A percentile compares a stretch with the other conserved stretches of the same genome.
Evolutionary conservation across 2,329 filamentous ascomycete species (phyloP).

Genomic region (Mycosphaerella arachidis): DNA sequence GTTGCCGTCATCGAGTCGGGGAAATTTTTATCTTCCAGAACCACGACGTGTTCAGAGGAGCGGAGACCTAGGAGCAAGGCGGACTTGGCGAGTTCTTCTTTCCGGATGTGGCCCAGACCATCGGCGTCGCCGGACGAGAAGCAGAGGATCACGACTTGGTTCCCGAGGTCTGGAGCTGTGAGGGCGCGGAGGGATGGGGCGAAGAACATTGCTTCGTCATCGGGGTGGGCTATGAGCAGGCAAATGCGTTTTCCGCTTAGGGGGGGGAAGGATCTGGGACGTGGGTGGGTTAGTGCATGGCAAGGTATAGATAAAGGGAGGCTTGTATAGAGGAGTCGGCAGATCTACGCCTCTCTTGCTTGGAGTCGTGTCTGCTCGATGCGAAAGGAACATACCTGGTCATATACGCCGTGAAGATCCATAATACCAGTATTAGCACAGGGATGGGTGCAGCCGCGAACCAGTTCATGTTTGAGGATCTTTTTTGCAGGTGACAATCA

Average conservation of each 20-base stretch:
- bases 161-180: conserved; percentile 71
- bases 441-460: conserved; percentile 37
- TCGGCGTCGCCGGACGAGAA: conserved; percentile 87
- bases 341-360: neutral
- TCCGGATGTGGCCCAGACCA: conserved; percentile 76
- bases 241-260: conserved; percentile 81
- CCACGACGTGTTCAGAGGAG: conserved; percentile 71
- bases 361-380: neutral
- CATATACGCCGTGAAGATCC: conserved; percentile 46
- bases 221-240: conserved; percentile 91
- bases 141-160: conserved; percentile 92
- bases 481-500: neutral
- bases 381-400: conserved; percentile 16
- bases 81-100: conserved; percentile 77
- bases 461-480: conserved; percentile 37
- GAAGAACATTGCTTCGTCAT: conserved; percentile 99
- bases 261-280: conserved; percentile 52
- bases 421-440: conserved; percentile 40
- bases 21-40: conserved; percentile 77
- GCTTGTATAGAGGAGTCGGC: neutral
- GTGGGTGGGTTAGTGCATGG: conserved; percentile 1
- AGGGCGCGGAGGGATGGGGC: conserved; percentile 82
- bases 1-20: conserved; percentile 79
- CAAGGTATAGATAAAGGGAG: neutral
- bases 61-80: conserved; percentile 71